phyloP scores from a whole-genome alignment of 495 filamentous ascomycete genomes.

The Sphaerosporella brunnea region DNA sequence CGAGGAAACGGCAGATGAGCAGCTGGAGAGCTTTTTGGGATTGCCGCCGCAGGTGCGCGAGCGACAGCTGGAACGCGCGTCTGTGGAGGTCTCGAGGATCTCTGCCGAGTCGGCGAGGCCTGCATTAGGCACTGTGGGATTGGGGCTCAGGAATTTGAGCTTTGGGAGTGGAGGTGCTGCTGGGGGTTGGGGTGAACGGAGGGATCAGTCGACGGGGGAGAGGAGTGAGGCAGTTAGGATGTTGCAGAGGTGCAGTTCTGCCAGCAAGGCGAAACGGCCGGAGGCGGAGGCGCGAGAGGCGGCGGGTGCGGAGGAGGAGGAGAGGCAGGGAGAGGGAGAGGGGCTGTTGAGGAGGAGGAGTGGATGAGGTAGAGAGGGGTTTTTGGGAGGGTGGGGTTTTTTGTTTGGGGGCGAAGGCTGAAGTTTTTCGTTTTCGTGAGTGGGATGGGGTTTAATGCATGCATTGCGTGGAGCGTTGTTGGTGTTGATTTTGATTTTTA shows the following conservation, averaged over 20 bases:
- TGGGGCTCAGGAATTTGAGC: neutral
- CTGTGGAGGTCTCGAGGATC: neutral
- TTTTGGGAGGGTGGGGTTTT: too few species aligned
- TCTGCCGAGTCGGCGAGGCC: neutral
- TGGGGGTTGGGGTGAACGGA: constrained; percentile 1
- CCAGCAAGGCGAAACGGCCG: neutral
- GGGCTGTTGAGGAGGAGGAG: constrained; percentile 1
- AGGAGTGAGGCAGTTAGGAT: neutral
- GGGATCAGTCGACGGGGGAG: neutral
- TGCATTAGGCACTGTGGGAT: neutral
- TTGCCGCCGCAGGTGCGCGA: neutral
- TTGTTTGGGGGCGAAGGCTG: too few species aligned
- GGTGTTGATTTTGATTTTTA: too few species aligned
- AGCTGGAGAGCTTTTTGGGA: neutral
- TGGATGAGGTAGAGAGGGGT: too few species aligned
- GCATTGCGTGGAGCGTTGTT: too few species aligned
- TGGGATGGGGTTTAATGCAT: too few species aligned
- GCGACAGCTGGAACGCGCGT: neutral
- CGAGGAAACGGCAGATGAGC: neutral
- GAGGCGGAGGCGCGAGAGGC: neutral
- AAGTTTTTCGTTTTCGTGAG: too few species aligned
- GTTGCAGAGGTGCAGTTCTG: neutral
- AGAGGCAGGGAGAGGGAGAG: neutral
- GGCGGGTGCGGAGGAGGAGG: neutral
- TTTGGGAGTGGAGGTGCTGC: neutral